Evolutionary conservation across 1,284 basidiomycete species (phyloP), one percentile per base, ranked within the genome.

Genomic region (Marasmius fiardii): DNA sequence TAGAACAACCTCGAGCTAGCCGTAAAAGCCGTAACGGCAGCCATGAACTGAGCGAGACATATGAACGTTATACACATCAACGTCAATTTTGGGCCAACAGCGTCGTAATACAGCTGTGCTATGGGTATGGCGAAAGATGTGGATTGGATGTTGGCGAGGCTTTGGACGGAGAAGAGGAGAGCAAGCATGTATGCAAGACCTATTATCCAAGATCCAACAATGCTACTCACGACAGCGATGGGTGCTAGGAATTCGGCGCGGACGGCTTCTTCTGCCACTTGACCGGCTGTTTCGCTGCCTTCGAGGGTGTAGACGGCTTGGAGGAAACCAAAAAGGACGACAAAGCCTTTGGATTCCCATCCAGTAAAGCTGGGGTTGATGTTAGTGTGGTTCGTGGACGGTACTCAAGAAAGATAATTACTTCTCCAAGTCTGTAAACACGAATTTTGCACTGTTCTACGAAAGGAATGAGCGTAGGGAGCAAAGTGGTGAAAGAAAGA

Each of bases 251-350:
- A 58, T 55, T 82, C 80, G 0, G 82, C 82, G 43, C 78, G 77
- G 47, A 74, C 69, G 24, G 82, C 81, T 66, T 85, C 82, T 66
- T 84, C 82, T 4, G 82, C 82, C 6, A 83, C 76, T 66, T 84
- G 82, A 23, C 82, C 82, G 35, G 82, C 82, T 4, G 82, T 84
- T 64, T 83, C 82, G 64, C 82, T 83, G 18, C 82, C 82, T 68
- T 83, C 82, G 23, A 84, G 73, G 0, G 82, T 82, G 62, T 84
- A 85, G 4, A 85, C 82, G 2, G 82, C 82, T 69, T 83, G 81
- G 3, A 83, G 74, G 64, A 84, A 83, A 3, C 82, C 82, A 10
- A 85, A 72, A 20, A 84, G 75, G 43, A 83, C 79, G 33, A 84
- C 82, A 60, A 84, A 82, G 16, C 78, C 81, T 50, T 71, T 73